Base-by-base conservation (phyloP, 2,329 filamentous ascomycete genomes). In the Paecilomyces niveus region DNA sequence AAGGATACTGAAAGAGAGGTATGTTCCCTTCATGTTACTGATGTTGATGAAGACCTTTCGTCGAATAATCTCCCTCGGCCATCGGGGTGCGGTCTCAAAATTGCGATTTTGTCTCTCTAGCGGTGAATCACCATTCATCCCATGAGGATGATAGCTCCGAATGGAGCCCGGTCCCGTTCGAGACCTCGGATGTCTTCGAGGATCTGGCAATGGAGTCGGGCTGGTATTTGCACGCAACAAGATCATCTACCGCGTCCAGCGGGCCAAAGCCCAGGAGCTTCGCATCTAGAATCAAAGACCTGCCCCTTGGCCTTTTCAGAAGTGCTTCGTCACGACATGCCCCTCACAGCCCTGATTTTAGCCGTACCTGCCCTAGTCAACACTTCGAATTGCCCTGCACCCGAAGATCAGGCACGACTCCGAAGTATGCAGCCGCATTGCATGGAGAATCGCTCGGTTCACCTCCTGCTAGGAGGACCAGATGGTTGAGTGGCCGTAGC, bases 1-100 rank as follows among this genome's bases (percentile, higher is more conserved):
- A 95, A 87, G 69, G 93, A 97, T 61, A 87, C 90, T 66, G 92
- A 96, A 77, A 89, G 93, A 82, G 92, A 97, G 74, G 90, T 93
- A 76, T 72, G 83, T 78, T 58, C 64, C 55, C 55, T 62, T 59
- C 57, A 57, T 21, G 33, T 58, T 63, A 57, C 55, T 54, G 35
- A 18, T 22, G 21, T 31, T 26, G 31, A 52, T 31, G 35, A 33
- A 24, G 52, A 59, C 54, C n/a, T 56, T 3, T 51, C 35, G 54
- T 49, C n/a, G 7, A 15, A 21, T 4, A 13, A 54, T 15, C 13
- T 29, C 18, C 21, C 50, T 53, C 24, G 18, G 11, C 56, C 31
- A 21, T 15, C 6, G 15, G 55, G 31, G 8, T 22, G 18, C 33
- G 45, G 21, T 21, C n/a, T 18, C 9, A 10, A 24, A 24, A 18